These are phyloP conservation scores for Saccharomycopsis sp. DNA, from an alignment of 805 yeast genomes.

Conservation along the genomic window DNA sequence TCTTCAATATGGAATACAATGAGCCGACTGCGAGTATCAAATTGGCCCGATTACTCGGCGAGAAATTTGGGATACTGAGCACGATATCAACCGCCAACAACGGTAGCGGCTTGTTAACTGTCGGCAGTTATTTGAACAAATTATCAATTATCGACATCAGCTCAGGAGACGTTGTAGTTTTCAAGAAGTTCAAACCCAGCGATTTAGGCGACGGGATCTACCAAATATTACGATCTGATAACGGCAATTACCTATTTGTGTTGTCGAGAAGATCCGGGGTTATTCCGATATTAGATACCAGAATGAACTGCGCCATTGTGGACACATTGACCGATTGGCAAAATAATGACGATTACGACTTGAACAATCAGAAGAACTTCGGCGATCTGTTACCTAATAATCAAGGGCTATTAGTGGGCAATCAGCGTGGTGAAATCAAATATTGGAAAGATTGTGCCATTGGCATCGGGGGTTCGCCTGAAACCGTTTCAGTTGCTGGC, in stretches of 20 bases:
- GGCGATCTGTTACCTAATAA: slow-evolving; percentile 24
- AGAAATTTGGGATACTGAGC: slow-evolving; percentile 24
- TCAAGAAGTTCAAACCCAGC: slow-evolving; percentile 5
- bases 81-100: slow-evolving; percentile 21
- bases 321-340: slow-evolving; percentile 12
- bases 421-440: slow-evolving; percentile 21
- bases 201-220: slow-evolving; percentile 29
- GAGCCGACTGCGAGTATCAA: slow-evolving; percentile 21
- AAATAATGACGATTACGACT: not conserved
- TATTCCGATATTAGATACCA: slow-evolving; percentile 31
- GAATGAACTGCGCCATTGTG: slow-evolving; percentile 27
- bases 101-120: slow-evolving; percentile 18
- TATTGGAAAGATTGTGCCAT: slow-evolving; percentile 5
- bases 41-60: not conserved
- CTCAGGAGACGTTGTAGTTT: slow-evolving; percentile 1
- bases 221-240: slow-evolving; percentile 32
- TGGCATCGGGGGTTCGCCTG: slow-evolving; percentile 7
- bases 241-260: slow-evolving; percentile 32
- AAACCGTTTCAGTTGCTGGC: too few species aligned
- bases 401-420: slow-evolving; percentile 28
- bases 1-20: slow-evolving; percentile 29
- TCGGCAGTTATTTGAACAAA: slow-evolving; percentile 29
- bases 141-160: slow-evolving; percentile 26
- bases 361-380: slow-evolving; percentile 24
- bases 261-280: slow-evolving; percentile 27